Percentiles rank a stretch among this genome's conserved stretches.
phyloP scores from a whole-genome alignment of 805 yeast genomes.

The Myxozyma geophila region DNA sequence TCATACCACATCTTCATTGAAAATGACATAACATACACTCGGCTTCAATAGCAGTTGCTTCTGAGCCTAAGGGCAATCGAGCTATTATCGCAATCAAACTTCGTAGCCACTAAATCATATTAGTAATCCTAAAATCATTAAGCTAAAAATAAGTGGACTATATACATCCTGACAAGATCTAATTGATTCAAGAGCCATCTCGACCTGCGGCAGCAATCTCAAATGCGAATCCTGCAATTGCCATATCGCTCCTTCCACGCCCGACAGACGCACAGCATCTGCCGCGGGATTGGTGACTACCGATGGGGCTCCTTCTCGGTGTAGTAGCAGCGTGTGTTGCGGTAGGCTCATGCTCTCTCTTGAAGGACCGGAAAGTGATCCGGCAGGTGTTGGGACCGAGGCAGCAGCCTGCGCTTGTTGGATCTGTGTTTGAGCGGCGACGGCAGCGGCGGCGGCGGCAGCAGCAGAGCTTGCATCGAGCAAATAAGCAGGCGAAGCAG shows the following conservation, averaged over 20 bases:
- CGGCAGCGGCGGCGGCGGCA: constrained; percentile 5
- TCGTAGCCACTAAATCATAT: constrained; percentile 17
- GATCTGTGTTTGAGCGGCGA: neutral
- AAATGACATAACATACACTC: constrained; percentile 15
- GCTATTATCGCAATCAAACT: constrained; percentile 21
- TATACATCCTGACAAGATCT: constrained; percentile 30
- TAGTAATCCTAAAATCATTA: neutral
- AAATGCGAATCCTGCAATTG: constrained; percentile 33
- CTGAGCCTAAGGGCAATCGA: constrained; percentile 17
- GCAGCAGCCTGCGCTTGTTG: constrained; percentile 2
- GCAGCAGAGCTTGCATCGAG: constrained; percentile 7
- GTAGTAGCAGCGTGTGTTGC: neutral
- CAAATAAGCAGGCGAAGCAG: constrained; percentile 18
- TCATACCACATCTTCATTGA: neutral
- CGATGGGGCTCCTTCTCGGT: neutral
- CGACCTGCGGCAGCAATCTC: constrained; percentile 24
- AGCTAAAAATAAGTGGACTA: neutral
- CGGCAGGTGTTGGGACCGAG: neutral
- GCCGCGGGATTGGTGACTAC: constrained; percentile 1
- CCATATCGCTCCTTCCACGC: constrained; percentile 30
- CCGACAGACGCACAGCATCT: constrained; percentile 18
- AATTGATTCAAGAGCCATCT: constrained; percentile 29
- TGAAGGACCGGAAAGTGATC: neutral
- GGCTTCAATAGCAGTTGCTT: constrained; percentile 13
- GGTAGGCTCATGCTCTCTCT: constrained; percentile 9